Base-by-base conservation (phyloP, 2,329 filamentous ascomycete species). In the Corniculantispora saksenae region DNA sequence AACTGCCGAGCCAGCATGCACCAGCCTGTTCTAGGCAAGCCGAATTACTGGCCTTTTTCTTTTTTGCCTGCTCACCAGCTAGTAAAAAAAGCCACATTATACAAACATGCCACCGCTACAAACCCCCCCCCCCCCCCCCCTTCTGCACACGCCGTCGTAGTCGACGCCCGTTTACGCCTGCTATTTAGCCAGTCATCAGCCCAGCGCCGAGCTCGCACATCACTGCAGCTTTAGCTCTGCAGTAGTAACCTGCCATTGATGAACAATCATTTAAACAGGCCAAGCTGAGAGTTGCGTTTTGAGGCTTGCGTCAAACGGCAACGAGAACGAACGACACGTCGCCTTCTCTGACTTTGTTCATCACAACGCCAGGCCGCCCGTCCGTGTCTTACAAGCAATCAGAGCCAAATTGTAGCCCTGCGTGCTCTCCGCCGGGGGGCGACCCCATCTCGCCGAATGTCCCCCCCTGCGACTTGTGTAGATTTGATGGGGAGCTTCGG, bases 101-200 rank as follows among this genome's bases (percentile, higher is more conserved):
- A 45, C 7, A 38, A 38, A 7, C 35, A 38, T 38, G 35, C 35
- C n/a, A n/a, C n/a, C n/a, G n/a, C n/a, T n/a, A n/a, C n/a, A n/a
- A n/a, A 38, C 35, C 43, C 10, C 43, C 10, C 17, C 7, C 43
- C 7, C 43, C 13, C 17, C 13, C 43, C 13, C 43, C 13, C 43
- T 12, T 6, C 10, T 47, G n/a, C 43, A 47, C 43, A 47, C 43
- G n/a, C 43, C 43, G 43, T 21, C 43, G 43, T 21, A 21, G n/a
- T 21, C 43, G 54, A 57, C 55, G 38, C 55, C 38, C 19, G 35
- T 56, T 43, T 43, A 56, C 54, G 54, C 54, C 21, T 45, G 35
- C n/a, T n/a, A n/a, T n/a, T n/a, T n/a, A 29, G 54, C 25, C 17
- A 58, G 10, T 21, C 21, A 29, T 54, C 51, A 54, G 51, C 47